A percentile compares a stretch with the other conserved stretches of the same genome.
These are phyloP conservation scores for Brettanomyces anomalus DNA, from an alignment of 805 yeast genomes.

Conservation along the genomic window DNA sequence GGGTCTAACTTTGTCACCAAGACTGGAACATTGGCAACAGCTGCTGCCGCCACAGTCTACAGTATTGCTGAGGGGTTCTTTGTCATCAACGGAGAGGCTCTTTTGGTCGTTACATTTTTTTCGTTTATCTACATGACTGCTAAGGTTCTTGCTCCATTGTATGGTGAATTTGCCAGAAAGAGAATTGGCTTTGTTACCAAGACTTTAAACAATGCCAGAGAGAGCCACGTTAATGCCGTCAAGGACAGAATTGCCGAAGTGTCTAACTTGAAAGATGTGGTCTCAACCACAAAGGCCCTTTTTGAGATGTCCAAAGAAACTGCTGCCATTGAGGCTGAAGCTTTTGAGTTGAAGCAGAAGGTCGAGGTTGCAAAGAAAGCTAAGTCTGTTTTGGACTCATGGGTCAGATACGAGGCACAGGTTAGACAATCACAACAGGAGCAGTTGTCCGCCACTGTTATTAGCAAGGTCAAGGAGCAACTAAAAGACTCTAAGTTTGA, in stretches of 20 bases:
- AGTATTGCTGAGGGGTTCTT: conserved; percentile 91
- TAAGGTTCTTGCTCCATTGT: conserved; percentile 88
- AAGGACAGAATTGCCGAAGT: conserved; percentile 86
- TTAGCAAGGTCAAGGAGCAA: conserved; percentile 81
- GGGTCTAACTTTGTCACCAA: conserved; percentile 82
- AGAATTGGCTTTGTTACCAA: conserved; percentile 44
- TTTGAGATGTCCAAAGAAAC: conserved; percentile 96
- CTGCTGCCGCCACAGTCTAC: conserved; percentile 89
- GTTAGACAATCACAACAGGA: conserved; percentile 94
- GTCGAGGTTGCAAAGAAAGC: conserved; percentile 86
- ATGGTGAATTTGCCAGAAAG: conserved; percentile 87
- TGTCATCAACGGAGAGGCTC: conserved; percentile 90
- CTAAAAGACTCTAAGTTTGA: conserved; percentile 85
- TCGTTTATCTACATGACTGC: conserved; percentile 69
- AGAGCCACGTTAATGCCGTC: conserved; percentile 86
- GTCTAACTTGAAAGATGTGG: conserved; percentile 84
- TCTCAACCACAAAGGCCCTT: conserved; percentile 80
- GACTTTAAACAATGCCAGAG: conserved; percentile 82
- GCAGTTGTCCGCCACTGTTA: conserved; percentile 79
- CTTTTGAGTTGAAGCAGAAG: conserved; percentile 87
- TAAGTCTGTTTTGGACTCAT: conserved; percentile 90
- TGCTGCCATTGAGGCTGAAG: conserved; percentile 88
- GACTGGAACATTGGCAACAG: conserved; percentile 92
- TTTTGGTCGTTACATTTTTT: conserved; percentile 70
- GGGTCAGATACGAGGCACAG: conserved; percentile 97